These are phyloP conservation scores for Skeletonema potamos DNA, from an alignment of 108 stramenopile species.

Conservation along the genomic window DNA sequence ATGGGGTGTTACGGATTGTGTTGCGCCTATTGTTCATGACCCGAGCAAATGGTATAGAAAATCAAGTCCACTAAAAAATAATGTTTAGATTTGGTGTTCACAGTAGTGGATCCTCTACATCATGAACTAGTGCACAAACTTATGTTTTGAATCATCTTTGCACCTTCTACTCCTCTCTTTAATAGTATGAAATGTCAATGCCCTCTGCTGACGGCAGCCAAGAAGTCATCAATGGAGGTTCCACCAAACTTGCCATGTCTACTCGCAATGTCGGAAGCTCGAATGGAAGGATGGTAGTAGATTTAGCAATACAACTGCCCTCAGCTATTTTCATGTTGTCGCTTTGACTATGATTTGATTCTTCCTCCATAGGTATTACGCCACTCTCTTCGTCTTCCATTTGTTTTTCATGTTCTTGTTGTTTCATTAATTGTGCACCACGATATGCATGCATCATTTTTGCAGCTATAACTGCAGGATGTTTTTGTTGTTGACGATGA, in stretches of 20 bases:
- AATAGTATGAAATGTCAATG: background rate
- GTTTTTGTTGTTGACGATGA: background rate
- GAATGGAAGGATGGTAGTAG: constrained; percentile 8
- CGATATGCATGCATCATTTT: constrained; percentile 22
- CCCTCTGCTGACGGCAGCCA: constrained; percentile 22
- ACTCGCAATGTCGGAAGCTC: constrained; percentile 30
- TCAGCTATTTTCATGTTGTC: background rate
- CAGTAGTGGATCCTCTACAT: too few species aligned
- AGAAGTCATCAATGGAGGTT: constrained; percentile 32
- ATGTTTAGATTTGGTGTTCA: too few species aligned
- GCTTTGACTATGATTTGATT: background rate
- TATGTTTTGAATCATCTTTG: background rate
- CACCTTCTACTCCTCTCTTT: background rate
- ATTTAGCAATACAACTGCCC: background rate
- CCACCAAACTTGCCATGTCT: constrained; percentile 35
- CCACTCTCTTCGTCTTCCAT: background rate
- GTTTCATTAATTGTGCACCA: constrained; percentile 3
- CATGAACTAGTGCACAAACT: background rate
- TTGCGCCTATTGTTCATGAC: too few species aligned
- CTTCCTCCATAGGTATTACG: background rate
- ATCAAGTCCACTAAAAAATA: too few species aligned
- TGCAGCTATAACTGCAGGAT: constrained; percentile 17
- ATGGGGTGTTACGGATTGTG: too few species aligned
- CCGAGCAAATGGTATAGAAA: too few species aligned
- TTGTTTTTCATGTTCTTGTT: background rate